Conservation (phyloP, 805 yeast genomes). For the Suhomyces sp. region DNA sequence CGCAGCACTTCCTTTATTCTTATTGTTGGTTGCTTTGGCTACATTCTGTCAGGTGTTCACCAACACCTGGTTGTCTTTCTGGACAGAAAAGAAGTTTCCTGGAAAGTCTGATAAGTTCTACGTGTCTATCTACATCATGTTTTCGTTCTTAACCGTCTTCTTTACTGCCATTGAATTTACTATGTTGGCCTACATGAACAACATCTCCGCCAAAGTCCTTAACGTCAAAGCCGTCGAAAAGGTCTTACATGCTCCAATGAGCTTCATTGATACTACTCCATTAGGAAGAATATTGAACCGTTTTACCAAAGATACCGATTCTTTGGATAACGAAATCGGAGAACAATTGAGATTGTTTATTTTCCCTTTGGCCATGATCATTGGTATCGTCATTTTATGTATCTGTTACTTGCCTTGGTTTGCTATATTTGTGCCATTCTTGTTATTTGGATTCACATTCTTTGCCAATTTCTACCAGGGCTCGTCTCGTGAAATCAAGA, state of each 20-base stretch:
- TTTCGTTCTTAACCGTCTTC: constrained; percentile 36
- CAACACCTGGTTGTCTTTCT: constrained; percentile 44
- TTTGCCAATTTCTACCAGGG: constrained; percentile 46
- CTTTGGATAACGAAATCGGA: constrained; percentile 45
- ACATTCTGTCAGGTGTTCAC: constrained; percentile 43
- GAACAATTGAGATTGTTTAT: constrained; percentile 41
- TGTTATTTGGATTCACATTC: constrained; percentile 37
- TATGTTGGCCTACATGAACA: constrained; percentile 42
- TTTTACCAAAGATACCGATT: constrained; percentile 44
- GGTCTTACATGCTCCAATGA: constrained; percentile 42
- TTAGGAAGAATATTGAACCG: constrained; percentile 44
- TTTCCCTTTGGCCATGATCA: constrained; percentile 39
- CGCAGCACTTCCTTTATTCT: constrained; percentile 31
- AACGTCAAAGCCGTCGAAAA: constrained; percentile 37
- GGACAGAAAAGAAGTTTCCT: constrained; percentile 35
- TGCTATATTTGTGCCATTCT: constrained; percentile 53
- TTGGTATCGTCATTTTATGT: constrained; percentile 43
- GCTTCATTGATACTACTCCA: constrained; percentile 42
- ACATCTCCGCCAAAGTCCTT: constrained; percentile 32
- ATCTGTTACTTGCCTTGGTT: constrained; percentile 53
- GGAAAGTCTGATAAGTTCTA: constrained; percentile 29
- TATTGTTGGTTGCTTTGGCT: constrained; percentile 30
- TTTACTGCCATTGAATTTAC: constrained; percentile 39
- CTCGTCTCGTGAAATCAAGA: constrained; percentile 45
- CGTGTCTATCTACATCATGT: constrained; percentile 32